Evolutionary conservation across 164 flowering plant genomes (phyloP).

Genomic region (Protea cynaroides): DNA sequence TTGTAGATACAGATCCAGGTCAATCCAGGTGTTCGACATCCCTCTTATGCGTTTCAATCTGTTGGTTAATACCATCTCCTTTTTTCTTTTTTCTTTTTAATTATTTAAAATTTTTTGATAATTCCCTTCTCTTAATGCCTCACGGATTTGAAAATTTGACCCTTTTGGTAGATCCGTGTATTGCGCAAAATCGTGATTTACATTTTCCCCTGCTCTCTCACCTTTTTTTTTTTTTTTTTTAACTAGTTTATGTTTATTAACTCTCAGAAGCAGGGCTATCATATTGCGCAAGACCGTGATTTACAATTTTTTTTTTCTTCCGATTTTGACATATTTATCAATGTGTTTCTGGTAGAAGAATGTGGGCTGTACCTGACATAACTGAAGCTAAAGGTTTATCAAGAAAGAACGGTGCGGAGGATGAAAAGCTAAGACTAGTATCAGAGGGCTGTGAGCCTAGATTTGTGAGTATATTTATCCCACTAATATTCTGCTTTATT

Average conservation of each 20-base stretch:
- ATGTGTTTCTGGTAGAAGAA: slow-evolving; percentile 23
- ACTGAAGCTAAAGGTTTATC: slow-evolving; percentile 26
- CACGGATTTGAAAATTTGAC: background rate
- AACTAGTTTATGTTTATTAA: too few species aligned
- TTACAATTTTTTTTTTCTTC: background rate
- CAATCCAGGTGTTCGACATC: background rate
- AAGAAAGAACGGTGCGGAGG: slow-evolving; percentile 11
- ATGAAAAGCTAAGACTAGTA: slow-evolving; percentile 15
- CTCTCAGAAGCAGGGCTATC: background rate
- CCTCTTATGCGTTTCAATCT: background rate
- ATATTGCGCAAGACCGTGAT: background rate
- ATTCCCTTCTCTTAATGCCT: too few species aligned
- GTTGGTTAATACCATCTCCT: too few species aligned
- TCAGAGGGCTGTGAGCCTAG: slow-evolving; percentile 24
- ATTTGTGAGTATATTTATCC: slow-evolving; percentile 23
- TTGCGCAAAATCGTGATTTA: background rate
- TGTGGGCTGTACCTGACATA: slow-evolving; percentile 40
- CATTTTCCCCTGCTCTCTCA: background rate
- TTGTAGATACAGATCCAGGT: background rate
- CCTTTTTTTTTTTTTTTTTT: background rate
- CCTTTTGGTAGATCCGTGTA: background rate
- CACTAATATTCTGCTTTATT: background rate
- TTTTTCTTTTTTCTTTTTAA: background rate
- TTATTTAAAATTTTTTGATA: too few species aligned
- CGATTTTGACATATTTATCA: background rate